These are phyloP conservation scores for Sporothrix sp. DNA, from an alignment of 2,329 filamentous ascomycete species.

Conservation along the genomic window DNA sequence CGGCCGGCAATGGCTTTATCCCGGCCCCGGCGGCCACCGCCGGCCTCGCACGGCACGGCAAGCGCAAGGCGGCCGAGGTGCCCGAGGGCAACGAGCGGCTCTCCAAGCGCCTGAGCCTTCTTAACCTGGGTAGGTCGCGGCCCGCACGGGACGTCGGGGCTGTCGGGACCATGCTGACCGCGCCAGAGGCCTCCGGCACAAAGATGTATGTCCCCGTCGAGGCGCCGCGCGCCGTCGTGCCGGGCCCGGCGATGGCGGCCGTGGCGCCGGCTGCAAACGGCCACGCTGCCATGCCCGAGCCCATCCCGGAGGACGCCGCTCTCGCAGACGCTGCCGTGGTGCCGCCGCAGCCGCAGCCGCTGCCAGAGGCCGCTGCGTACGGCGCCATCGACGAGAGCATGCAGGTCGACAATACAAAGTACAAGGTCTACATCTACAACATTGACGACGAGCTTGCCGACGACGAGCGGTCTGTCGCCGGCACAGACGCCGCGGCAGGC, in stretches of 20 bases:
- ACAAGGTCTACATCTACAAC: slow-evolving; percentile 85
- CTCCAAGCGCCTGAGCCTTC: slow-evolving; percentile 70
- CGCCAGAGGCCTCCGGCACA: slow-evolving; percentile 48
- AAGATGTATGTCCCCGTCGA: slow-evolving; percentile 59
- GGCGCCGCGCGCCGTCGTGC: slow-evolving; percentile 24
- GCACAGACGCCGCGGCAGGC: neutral
- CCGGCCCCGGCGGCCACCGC: neutral
- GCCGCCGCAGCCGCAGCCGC: neutral
- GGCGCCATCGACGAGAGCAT: slow-evolving; percentile 49
- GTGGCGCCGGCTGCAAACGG: no score
- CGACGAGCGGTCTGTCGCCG: slow-evolving; percentile 37
- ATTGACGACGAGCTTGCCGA: slow-evolving; percentile 75
- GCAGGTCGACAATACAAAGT: slow-evolving; percentile 76
- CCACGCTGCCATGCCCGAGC: neutral
- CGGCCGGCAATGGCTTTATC: neutral
- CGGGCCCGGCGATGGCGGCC: neutral
- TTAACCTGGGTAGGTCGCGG: slow-evolving; percentile 58
- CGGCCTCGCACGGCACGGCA: slow-evolving; percentile 29
- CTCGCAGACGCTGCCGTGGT: no score
- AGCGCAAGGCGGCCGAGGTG: slow-evolving; percentile 50
- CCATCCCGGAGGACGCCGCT: no score
- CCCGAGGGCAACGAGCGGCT: slow-evolving; percentile 57
- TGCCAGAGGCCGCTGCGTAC: neutral
- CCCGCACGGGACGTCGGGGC: neutral
- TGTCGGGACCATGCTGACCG: neutral